Evolutionary conservation across 768 basidiomycete species (phyloP).

Genomic region (Tricholoma saponaceum): DNA sequence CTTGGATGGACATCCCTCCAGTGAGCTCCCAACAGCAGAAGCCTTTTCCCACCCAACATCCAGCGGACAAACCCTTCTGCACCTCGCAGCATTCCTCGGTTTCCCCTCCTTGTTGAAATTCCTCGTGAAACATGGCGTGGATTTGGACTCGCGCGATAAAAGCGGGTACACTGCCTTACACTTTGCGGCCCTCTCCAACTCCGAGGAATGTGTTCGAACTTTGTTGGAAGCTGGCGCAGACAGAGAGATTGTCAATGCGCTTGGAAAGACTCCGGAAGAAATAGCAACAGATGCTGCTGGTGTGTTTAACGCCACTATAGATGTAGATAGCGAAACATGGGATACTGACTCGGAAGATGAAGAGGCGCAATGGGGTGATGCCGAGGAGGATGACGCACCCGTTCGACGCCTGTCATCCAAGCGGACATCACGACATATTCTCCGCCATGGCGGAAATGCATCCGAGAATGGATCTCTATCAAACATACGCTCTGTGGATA

Average conservation of each 20-base stretch:
- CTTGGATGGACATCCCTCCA: slow-evolving; percentile 38
- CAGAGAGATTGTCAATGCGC: slow-evolving; percentile 64
- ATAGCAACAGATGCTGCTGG: slow-evolving; percentile 38
- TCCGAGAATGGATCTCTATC: slow-evolving; percentile 26
- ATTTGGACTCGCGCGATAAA: slow-evolving; percentile 79
- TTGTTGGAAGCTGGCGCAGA: slow-evolving; percentile 83
- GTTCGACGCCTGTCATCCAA: slow-evolving; percentile 28
- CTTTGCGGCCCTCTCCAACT: slow-evolving; percentile 69
- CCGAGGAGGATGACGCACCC: slow-evolving; percentile 55
- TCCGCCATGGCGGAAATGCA: slow-evolving; percentile 22
- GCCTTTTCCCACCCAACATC: slow-evolving; percentile 71
- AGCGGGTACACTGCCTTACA: slow-evolving; percentile 91
- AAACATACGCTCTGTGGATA: slow-evolving; percentile 21
- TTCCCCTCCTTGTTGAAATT: slow-evolving; percentile 68
- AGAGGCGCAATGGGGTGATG: slow-evolving; percentile 67
- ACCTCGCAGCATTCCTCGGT: slow-evolving; percentile 79
- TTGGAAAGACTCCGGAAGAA: slow-evolving; percentile 69
- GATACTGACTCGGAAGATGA: slow-evolving; percentile 29
- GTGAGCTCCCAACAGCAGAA: slow-evolving; percentile 38
- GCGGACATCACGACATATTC: slow-evolving; percentile 31
- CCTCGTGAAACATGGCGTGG: slow-evolving; percentile 67
- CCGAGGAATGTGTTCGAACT: slow-evolving; percentile 57
- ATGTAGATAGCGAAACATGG: slow-evolving; percentile 22
- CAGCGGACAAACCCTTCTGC: slow-evolving; percentile 83
- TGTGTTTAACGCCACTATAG: slow-evolving; percentile 22